Conservation (phyloP, 2,329 filamentous ascomycete species). For the Coleophoma crateriformis region DNA sequence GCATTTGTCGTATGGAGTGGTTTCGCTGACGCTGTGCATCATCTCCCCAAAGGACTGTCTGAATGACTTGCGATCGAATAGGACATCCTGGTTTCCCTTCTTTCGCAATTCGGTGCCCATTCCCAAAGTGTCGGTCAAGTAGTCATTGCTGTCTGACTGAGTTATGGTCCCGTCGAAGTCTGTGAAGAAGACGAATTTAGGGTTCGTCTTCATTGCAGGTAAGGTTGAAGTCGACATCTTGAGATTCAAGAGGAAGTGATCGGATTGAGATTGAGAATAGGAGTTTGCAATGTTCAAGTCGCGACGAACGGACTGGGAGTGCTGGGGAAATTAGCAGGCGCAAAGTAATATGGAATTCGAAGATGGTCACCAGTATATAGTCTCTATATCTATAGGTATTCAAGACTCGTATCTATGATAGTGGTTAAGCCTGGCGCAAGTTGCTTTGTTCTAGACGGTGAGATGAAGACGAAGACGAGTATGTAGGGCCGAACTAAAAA, state of each 20-base stretch:
- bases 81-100: conserved; percentile 70
- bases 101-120: conserved; percentile 69
- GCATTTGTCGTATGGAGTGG: conserved; percentile 75
- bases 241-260: background rate
- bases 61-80: conserved; percentile 67
- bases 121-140: conserved; percentile 85
- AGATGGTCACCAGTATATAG: too few relatives aligned
- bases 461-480: too few relatives aligned
- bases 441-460: too few relatives aligned
- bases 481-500: too few relatives aligned
- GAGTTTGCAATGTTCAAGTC: too few relatives aligned
- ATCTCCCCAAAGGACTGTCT: conserved; percentile 85
- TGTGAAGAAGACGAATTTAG: conserved; percentile 95
- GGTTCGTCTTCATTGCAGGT: conserved; percentile 60
- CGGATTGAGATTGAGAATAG: too few relatives aligned
- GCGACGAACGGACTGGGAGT: too few relatives aligned
- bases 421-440: too few relatives aligned
- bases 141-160: conserved; percentile 59
- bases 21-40: conserved; percentile 70
- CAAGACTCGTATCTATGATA: too few relatives aligned
- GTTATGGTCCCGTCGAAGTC: conserved; percentile 98
- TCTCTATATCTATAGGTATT: too few relatives aligned
- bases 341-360: too few relatives aligned
- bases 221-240: conserved; percentile 31
- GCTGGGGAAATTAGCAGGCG: too few relatives aligned